phyloP scores from a whole-genome alignment of 176 grass and related monocot genomes.

The Calamus simplicifolius region DNA sequence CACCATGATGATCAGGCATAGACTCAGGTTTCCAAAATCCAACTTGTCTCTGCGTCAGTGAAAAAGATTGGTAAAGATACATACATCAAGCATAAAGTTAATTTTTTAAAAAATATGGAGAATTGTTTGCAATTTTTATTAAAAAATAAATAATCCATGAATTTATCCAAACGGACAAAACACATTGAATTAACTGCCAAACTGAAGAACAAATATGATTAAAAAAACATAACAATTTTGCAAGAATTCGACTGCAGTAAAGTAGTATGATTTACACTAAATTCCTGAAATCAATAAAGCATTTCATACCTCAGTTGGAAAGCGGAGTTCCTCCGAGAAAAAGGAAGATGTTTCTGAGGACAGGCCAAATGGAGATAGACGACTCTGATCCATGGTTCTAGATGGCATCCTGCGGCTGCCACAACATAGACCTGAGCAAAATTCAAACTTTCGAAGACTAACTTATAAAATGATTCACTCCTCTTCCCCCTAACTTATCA shows the following conservation, averaged over 20 bases:
- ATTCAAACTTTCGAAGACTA: neutral
- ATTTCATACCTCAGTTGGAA: slow-evolving; percentile 52
- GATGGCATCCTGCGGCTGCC: slow-evolving; percentile 60
- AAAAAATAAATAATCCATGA: too few relatives aligned
- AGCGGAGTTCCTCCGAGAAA: slow-evolving; percentile 57
- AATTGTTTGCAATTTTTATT: too few relatives aligned
- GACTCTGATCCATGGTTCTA: slow-evolving; percentile 63
- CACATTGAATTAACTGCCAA: neutral
- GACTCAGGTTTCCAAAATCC: slow-evolving; percentile 77
- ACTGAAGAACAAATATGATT: slow-evolving; percentile 14
- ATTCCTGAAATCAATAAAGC: neutral
- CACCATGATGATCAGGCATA: slow-evolving; percentile 47
- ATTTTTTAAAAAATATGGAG: neutral
- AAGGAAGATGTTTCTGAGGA: slow-evolving; percentile 43
- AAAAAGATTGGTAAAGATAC: neutral
- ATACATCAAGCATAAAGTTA: neutral
- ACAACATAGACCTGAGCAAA: slow-evolving; percentile 12
- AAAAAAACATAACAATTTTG: neutral
- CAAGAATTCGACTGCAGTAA: neutral
- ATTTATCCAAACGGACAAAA: too few relatives aligned
- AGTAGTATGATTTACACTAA: too few relatives aligned
- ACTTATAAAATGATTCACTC: neutral
- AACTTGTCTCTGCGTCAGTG: slow-evolving; percentile 47
- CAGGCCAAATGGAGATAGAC: slow-evolving; percentile 28
- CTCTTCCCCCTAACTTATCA: too few relatives aligned